Evolutionary conservation across 192 early-diverging fungal species (phyloP), one percentile per base, ranked within the genome.

Genomic region (Linderina pennispora): DNA sequence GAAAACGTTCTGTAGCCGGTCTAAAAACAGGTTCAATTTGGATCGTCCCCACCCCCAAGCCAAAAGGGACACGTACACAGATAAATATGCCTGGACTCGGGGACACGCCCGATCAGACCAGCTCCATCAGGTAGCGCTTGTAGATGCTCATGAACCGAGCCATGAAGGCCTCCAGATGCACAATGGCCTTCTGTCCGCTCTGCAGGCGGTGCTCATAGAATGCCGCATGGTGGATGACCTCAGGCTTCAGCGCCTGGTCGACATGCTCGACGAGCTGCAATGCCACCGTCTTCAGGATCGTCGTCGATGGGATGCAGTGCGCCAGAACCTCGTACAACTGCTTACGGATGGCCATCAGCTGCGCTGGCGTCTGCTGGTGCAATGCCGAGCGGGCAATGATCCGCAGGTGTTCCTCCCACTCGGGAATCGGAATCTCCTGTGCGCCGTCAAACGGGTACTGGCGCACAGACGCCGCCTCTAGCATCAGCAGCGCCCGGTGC

Each of bases 161-260:
- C 20, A 88, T 81, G 70, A 92, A 98, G 0, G 92, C 90, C 58
- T 98, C 95, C 21, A 98, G 73, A 58, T 98, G 92, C 49, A 97
- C 90, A 17, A 98, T 93, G 2, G 82, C 79, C 74, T 98, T 98
- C 45, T 80, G 83, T 2, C 95, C 95, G 11, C 78, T 60, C 32
- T 81, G 78, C 57, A 98, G 61, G 36, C 89, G 85, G 46, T 94
- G 88, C 54, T 98, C 92, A 64, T 88, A 91, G 44, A 86, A 80
- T 5, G 95, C 95, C 2, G 92, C 93, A 39, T 79, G 64, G 45
- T 76, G 64, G 16, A 87, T 67, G 36, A 96, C 65, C 21, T 72
- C 74, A 20, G 66, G 63, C 67, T 85, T 88, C 39, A 92, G 69
- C 4, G 74, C 56, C 35, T 77, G 75, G 34, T 85, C 84, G 6